Percentiles rank a stretch among this genome's conserved stretches.
These are phyloP conservation scores for Friedmanniomyces endolithicus DNA, from an alignment of 495 filamentous ascomycete species.

Conservation along the genomic window DNA sequence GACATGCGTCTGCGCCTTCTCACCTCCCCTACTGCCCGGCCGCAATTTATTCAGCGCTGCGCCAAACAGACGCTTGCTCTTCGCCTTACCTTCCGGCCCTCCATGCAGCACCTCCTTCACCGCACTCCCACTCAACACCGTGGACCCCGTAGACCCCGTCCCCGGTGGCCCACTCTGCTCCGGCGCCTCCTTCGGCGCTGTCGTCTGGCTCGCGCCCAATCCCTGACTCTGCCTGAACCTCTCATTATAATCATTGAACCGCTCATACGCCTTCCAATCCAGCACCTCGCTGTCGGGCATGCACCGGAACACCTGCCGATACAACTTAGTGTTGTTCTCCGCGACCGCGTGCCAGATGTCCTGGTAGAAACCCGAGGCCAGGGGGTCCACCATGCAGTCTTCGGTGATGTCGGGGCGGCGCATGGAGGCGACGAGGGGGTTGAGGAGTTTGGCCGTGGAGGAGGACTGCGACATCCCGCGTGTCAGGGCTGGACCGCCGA, in stretches of 20 bases:
- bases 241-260: slow-evolving; percentile 66
- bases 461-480: slow-evolving; percentile 35
- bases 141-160: slow-evolving; percentile 8
- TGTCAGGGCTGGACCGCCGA: slow-evolving; percentile 50
- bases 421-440: slow-evolving; percentile 54
- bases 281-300: slow-evolving; percentile 92
- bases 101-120: too few relatives aligned
- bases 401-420: slow-evolving; percentile 49
- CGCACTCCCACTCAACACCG: not conserved
- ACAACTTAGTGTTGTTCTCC: slow-evolving; percentile 88
- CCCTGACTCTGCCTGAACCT: slow-evolving; percentile 57
- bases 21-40: slow-evolving; percentile 13
- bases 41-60: slow-evolving; percentile 6
- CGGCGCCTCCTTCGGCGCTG: slow-evolving; percentile 14
- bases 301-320: slow-evolving; percentile 84
- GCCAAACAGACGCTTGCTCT: slow-evolving; percentile 10
- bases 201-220: slow-evolving; percentile 25
- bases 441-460: slow-evolving; percentile 34
- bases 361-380: slow-evolving; percentile 70
- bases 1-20: slow-evolving; percentile 17
- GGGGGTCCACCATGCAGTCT: slow-evolving; percentile 70
- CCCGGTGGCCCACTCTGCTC: slow-evolving; percentile 26
- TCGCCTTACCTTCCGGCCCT: not conserved
- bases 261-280: slow-evolving; percentile 88
- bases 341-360: slow-evolving; percentile 82